Conservation (phyloP, 2,329 filamentous ascomycete species). For the Chrysosporium keratinophilum region DNA sequence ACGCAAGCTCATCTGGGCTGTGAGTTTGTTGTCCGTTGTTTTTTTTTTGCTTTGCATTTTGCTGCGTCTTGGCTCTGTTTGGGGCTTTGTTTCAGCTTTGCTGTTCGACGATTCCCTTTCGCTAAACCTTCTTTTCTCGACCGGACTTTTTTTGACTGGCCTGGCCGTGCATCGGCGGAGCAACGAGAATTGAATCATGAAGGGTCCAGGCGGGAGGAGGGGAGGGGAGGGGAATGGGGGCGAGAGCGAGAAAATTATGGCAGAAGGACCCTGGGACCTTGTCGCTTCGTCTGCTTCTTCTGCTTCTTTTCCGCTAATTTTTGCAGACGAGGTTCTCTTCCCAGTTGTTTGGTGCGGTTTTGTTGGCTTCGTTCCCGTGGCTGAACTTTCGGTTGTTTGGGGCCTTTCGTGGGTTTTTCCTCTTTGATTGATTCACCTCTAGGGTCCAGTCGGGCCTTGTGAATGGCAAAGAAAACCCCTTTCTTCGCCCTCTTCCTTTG, state of each 20-base stretch:
- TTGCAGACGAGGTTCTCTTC: too few species aligned
- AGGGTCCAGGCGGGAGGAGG: background rate
- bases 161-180: background rate
- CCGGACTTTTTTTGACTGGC: background rate
- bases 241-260: background rate
- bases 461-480: background rate
- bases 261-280: background rate
- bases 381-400: background rate
- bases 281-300: background rate
- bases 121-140: constrained; percentile 2
- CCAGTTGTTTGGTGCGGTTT: background rate
- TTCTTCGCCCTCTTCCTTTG: background rate
- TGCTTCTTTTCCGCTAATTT: background rate
- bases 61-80: constrained; percentile 6
- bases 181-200: background rate
- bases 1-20: constrained; percentile 1
- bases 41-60: background rate
- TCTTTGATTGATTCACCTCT: background rate
- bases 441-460: background rate
- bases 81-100: constrained; percentile 11
- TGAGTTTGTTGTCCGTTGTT: background rate
- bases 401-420: background rate
- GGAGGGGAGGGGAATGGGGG: background rate
- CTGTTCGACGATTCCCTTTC: background rate
- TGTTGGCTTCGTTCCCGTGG: background rate